Evolutionary conservation across 2,329 filamentous ascomycete species (phyloP), one percentile per base, ranked within the genome.

Genomic region (Thelonectria blattea): DNA sequence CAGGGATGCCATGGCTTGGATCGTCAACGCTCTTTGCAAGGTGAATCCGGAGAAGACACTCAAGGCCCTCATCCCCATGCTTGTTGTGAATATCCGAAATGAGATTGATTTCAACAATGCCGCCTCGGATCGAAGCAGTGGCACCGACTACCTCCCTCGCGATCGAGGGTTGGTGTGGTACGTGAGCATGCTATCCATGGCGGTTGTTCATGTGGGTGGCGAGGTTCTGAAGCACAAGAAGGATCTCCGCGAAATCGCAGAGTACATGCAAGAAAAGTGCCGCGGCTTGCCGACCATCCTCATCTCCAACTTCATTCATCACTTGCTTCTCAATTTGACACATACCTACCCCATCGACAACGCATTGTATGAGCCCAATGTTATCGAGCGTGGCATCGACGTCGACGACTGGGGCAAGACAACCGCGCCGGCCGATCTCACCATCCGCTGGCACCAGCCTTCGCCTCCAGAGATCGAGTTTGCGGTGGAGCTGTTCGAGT

Each of bases 71-170:
- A 84, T 99, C 32, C 95, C 95, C 1, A 92, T 97, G 80, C 83
- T 98, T 54, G 90, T 96, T 52, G 85, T 91, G 73, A 93, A 92
- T 58, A 99, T 99, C 66, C 91, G 93, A 63, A 96, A 92, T 62
- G 95, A 99, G 76, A 99, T 99, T 66, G 93, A 97, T 71, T 92
- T 94, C 75, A 99, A 98, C 73, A 92, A 94, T 51, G 95, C 95
- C 18, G 96, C 94, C 2, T 98, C 94, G 2, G 96, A 96, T 58
- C 87, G 95, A 69, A 98, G 93, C 58, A 96, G 92, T 56, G 95
- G 95, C 18, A 91, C 91, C 1, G 95, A 99, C 75, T 93, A 98
- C 45, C 83, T 99, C 17, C 95, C 95, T 9, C 87, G 95, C 66
- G 95, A 99, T 74, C 85, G 95, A 56, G 95, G 92, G 4, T 81